Evolutionary conservation across 768 basidiomycete genomes (phyloP).

Genomic region (Psilocybe tampanensis): DNA sequence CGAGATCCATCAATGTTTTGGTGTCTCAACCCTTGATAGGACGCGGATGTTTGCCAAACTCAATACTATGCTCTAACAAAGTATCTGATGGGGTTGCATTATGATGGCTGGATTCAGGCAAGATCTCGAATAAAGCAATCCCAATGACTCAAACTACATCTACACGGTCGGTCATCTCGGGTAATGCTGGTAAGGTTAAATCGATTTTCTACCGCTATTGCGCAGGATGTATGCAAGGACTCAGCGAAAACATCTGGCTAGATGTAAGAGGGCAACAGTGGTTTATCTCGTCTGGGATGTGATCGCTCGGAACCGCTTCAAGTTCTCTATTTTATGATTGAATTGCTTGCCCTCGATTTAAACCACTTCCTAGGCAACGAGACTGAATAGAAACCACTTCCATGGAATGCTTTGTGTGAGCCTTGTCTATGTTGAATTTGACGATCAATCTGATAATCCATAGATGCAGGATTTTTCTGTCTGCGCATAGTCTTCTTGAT

Average conservation of each 20-base stretch:
- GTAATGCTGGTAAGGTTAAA: background rate
- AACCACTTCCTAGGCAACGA: too few relatives aligned
- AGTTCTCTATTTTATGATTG: too few relatives aligned
- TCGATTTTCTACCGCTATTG: background rate
- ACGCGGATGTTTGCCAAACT: background rate
- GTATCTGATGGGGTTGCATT: background rate
- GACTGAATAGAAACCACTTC: too few relatives aligned
- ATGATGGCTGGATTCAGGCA: background rate
- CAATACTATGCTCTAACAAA: background rate
- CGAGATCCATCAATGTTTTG: slow-evolving; percentile 6
- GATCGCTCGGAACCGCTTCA: background rate
- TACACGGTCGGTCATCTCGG: background rate
- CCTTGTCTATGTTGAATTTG: too few relatives aligned
- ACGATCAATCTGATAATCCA: too few relatives aligned
- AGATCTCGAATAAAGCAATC: slow-evolving; percentile 1
- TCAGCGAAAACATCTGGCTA: background rate
- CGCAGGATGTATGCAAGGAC: background rate
- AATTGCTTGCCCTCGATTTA: too few relatives aligned
- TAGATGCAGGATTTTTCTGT: too few relatives aligned
- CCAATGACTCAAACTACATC: background rate
- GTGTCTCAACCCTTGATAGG: slow-evolving; percentile 5
- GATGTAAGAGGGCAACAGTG: background rate
- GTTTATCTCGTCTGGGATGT: background rate
- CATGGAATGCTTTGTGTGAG: too few relatives aligned
- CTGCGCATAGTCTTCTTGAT: too few relatives aligned